phyloP scores from a whole-genome alignment of 306 rosid species.

The Arachis hypogaea region DNA sequence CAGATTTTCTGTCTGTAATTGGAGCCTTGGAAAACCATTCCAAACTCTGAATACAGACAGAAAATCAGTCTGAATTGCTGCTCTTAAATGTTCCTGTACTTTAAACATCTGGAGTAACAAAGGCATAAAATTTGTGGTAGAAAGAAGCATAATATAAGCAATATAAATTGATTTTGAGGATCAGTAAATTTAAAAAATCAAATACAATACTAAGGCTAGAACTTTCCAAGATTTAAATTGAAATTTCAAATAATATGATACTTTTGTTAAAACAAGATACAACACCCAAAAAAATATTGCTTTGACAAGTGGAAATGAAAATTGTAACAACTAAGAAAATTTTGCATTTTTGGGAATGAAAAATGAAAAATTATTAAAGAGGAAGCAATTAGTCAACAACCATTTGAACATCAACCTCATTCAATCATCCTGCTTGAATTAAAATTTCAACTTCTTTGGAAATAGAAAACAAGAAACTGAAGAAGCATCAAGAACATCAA shows the following conservation, averaged over 20 bases:
- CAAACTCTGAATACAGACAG: no score
- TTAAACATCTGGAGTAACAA: constrained; percentile 68
- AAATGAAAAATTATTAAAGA: background rate
- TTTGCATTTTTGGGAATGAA: background rate
- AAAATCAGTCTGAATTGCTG: constrained; percentile 11
- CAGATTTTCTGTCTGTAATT: no score
- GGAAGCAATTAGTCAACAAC: background rate
- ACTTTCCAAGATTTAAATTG: background rate
- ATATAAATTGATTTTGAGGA: constrained; percentile 13
- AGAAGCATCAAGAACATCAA: no score
- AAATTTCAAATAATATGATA: background rate
- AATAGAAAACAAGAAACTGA: no score
- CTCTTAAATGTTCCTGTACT: constrained; percentile 70
- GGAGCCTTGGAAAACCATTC: no score
- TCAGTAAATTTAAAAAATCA: constrained; percentile 13
- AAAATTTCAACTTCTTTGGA: no score
- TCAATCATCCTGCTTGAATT: background rate
- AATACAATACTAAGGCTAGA: constrained; percentile 9
- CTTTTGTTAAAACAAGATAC: background rate
- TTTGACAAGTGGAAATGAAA: background rate
- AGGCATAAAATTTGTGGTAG: background rate
- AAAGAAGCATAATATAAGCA: constrained; percentile 10
- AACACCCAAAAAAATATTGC: background rate
- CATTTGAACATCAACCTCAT: background rate
- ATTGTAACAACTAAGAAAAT: background rate